Evolutionary conservation across 768 basidiomycete genomes (phyloP).

Genomic region (Suillus discolor): DNA sequence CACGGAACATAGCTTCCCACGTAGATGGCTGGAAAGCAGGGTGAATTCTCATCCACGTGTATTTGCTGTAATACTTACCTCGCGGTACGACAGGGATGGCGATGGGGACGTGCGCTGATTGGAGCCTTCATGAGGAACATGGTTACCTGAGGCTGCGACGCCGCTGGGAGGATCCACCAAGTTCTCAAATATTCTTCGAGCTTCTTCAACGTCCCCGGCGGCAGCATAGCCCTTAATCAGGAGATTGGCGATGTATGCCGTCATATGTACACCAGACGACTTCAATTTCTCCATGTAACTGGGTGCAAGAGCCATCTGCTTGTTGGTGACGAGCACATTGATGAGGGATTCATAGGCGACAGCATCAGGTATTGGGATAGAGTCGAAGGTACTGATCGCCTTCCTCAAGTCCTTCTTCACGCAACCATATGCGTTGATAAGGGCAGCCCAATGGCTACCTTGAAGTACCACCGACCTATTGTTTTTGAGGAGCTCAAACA

Average conservation of each 20-base stretch:
- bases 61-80: conserved; percentile 22
- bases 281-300: conserved; percentile 65
- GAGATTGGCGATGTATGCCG: conserved; percentile 90
- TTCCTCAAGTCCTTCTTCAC: conserved; percentile 74
- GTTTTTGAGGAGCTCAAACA: conserved; percentile 64
- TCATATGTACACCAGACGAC: conserved; percentile 74
- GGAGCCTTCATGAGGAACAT: conserved; percentile 61
- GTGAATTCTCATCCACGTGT: not conserved
- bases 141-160: conserved; percentile 88
- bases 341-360: conserved; percentile 89
- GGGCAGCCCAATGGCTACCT: conserved; percentile 75
- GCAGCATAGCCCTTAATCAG: conserved; percentile 64
- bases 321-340: conserved; percentile 80
- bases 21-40: conserved; percentile 68
- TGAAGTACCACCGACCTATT: conserved; percentile 32
- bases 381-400: conserved; percentile 77
- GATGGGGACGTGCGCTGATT: conserved; percentile 33
- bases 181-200: conserved; percentile 78
- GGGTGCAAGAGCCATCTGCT: conserved; percentile 76
- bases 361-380: conserved; percentile 76
- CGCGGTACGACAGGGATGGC: conserved; percentile 42
- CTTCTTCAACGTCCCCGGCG: conserved; percentile 66
- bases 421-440: conserved; percentile 90
- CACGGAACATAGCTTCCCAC: conserved; percentile 95
- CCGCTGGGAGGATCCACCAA: conserved; percentile 81